Percentiles rank a stretch among this genome's conserved stretches.
Conservation (phyloP, 495 filamentous ascomycete species). For the Penicillium angulare region DNA sequence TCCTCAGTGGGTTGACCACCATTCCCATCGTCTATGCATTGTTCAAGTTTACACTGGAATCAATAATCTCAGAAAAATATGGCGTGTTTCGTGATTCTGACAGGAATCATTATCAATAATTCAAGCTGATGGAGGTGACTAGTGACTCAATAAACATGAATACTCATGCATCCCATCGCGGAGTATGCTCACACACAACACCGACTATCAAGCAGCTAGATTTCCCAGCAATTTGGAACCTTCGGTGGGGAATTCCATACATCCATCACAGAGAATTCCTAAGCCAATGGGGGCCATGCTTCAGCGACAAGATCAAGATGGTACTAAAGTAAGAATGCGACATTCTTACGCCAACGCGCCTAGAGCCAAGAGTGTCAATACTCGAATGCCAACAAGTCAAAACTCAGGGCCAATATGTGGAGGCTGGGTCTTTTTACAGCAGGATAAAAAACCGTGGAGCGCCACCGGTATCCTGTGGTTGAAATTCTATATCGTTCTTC, state of each 20-base stretch:
- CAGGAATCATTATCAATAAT: too few relatives aligned
- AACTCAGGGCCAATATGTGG: conserved; percentile 12
- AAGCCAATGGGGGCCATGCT: conserved; percentile 7
- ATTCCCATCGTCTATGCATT: neutral
- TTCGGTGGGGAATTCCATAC: neutral
- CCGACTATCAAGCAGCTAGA: neutral
- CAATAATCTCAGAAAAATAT: too few relatives aligned
- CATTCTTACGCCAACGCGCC: conserved; percentile 23
- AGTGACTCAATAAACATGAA: too few relatives aligned
- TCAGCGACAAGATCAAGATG: conserved; percentile 3
- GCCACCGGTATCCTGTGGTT: conserved; percentile 14
- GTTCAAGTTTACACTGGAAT: too few relatives aligned
- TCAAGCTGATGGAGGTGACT: neutral
- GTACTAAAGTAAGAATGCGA: conserved; percentile 23
- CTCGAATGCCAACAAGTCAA: conserved; percentile 17
- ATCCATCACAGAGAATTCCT: conserved; percentile 7
- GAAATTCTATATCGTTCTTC: conserved; percentile 1
- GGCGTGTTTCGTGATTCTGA: too few relatives aligned
- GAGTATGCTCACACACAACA: too few relatives aligned
- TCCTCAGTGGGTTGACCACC: conserved; percentile 9
- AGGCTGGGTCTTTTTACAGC: conserved; percentile 5
- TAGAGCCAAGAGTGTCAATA: conserved; percentile 9
- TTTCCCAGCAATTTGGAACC: neutral
- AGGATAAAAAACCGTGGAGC: conserved; percentile 23
- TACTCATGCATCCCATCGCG: too few relatives aligned